phyloP scores from a whole-genome alignment of 2,329 filamentous ascomycete species.

The Pleoardoris graminearum region DNA sequence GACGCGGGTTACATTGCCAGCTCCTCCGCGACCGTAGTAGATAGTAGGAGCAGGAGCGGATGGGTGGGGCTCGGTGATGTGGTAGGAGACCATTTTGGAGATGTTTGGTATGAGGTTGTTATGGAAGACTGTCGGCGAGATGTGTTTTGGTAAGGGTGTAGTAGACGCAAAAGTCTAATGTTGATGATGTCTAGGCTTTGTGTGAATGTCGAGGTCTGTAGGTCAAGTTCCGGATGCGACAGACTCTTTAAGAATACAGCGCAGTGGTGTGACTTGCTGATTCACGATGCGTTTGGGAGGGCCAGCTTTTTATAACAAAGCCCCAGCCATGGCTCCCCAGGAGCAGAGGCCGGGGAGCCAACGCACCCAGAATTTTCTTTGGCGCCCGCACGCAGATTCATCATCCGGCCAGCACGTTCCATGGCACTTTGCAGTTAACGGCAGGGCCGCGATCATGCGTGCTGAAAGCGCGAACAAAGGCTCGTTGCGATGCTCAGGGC shows the following conservation, averaged over 20 bases:
- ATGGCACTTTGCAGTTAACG: slow-evolving; percentile 50
- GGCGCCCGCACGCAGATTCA: slow-evolving; percentile 9
- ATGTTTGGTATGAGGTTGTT: slow-evolving; percentile 21
- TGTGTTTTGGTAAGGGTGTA: slow-evolving; percentile 1
- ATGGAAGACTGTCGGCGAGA: slow-evolving; percentile 1
- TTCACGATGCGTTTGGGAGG: slow-evolving; percentile 15
- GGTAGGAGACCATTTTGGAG: slow-evolving; percentile 51
- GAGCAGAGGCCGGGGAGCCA: not conserved
- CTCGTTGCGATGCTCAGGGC: slow-evolving; percentile 19
- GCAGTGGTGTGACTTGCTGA: slow-evolving; percentile 15
- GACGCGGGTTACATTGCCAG: slow-evolving; percentile 61
- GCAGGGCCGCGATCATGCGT: slow-evolving; percentile 44
- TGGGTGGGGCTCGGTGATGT: slow-evolving; percentile 65
- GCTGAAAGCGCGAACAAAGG: slow-evolving; percentile 28
- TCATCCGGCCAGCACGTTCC: slow-evolving; percentile 4
- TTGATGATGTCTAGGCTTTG: slow-evolving; percentile 16
- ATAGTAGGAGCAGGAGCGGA: slow-evolving; percentile 57
- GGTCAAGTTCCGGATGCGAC: no score
- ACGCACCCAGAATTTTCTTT: slow-evolving; percentile 4
- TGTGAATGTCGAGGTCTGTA: no score
- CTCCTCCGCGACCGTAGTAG: slow-evolving; percentile 60
- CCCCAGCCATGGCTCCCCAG: not conserved
- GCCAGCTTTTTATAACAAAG: slow-evolving; percentile 26
- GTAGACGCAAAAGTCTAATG: slow-evolving; percentile 12
- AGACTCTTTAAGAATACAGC: no score